Base-by-base conservation (phyloP, 768 basidiomycete species). In the Boletus eberwhitei region DNA sequence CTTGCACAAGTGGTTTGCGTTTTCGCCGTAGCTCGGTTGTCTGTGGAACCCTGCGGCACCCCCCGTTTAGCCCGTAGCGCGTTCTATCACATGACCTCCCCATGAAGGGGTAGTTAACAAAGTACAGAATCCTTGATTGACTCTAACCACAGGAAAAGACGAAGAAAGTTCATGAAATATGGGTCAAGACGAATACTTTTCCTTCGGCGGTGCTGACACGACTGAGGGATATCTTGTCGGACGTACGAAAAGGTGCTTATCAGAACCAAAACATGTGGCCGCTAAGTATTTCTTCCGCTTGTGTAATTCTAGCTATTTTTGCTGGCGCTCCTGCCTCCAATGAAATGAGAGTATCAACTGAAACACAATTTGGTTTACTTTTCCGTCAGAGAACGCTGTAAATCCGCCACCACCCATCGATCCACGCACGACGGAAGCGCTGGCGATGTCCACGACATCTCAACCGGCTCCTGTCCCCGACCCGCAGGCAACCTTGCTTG, bases 121-220 rank as follows among this genome's bases (percentile, higher is more conserved):
- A 54, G 59, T 59, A 62, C 61, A 58, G 58, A 52, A 52, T 68
- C 68, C 63, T 72, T 70, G 71, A 66, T 60, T 65, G 66, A 66
- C 63, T 73, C 57, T 59, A 57, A 68, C 55, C 69, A 73, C 79
- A 98, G 95, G 96, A 97, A 78, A 99, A 99, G 77, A 82, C 90
- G 43, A 88, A 88, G 79, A 98, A 98, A 74, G 86, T 99, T 66
- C 84, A 96, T 73, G 97, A 98, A 75, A 98, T 99, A 66, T 99
- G 96, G 96, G 81, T 80, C 65, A 96, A 95, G 73, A 83, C 85
- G 54, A 83, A 79, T 73, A 96, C 96, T 46, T 99, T 99, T 75
- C 87, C 93, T 54, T 69, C 85, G 64, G 69, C 79, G 63, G 83
- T 90, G 68, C 75, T 95, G 66, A 76, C 84, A 58, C 86, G 85